These are phyloP conservation scores for Rosa chinensis DNA, from an alignment of 306 rosid species.

Conservation along the genomic window DNA sequence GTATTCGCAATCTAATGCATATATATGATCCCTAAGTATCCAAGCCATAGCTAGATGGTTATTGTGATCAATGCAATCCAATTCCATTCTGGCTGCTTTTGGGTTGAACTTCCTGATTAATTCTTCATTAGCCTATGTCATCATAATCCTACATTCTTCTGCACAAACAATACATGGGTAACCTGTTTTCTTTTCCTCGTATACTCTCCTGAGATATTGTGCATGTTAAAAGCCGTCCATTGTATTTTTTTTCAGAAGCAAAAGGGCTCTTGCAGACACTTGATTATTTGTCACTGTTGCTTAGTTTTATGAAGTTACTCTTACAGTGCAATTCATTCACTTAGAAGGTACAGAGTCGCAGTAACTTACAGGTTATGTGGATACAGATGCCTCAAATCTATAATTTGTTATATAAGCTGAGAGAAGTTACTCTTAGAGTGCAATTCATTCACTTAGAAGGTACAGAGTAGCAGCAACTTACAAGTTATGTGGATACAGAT, in stretches of 20 bases:
- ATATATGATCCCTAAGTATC: not conserved
- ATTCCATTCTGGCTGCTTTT: not conserved
- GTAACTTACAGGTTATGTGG: not conserved
- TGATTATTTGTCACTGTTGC: too few species aligned
- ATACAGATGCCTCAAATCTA: not conserved
- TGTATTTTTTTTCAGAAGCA: too few species aligned
- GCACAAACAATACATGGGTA: not conserved
- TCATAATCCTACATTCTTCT: not conserved
- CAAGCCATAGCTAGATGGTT: constrained; percentile 1
- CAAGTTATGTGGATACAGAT: not conserved
- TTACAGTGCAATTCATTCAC: not conserved
- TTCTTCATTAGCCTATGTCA: not conserved
- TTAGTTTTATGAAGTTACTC: not conserved
- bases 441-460: not conserved
- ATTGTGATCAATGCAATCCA: not conserved
- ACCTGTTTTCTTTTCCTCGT: not conserved
- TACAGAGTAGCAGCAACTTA: not conserved
- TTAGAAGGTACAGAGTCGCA: not conserved
- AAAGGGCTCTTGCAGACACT: too few species aligned
- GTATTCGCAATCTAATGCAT: not conserved
- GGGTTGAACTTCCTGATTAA: not conserved
- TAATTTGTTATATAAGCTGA: not conserved
- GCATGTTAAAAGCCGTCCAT: not conserved
- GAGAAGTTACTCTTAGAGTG: not conserved
- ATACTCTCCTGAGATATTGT: not conserved